Conservation (phyloP, 805 yeast genomes). For the Ogataea methanolica region DNA sequence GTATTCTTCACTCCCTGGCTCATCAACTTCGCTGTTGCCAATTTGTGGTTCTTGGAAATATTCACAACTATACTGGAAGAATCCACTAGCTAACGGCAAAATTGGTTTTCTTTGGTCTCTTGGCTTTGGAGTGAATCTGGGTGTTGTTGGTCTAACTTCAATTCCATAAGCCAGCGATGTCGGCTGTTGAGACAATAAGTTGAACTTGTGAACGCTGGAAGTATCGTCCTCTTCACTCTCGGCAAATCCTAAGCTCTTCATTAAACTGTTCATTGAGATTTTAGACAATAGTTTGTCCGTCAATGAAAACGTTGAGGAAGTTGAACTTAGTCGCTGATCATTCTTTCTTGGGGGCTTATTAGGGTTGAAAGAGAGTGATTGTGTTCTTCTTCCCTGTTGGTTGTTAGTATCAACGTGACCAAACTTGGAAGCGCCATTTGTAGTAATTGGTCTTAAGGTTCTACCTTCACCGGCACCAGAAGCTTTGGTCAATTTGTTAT, state of each 20-base stretch:
- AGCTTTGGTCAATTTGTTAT: neutral
- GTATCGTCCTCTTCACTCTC: constrained; percentile 19
- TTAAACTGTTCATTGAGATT: constrained; percentile 13
- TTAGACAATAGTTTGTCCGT: constrained; percentile 19
- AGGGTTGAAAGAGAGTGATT: constrained; percentile 19
- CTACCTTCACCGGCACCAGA: neutral
- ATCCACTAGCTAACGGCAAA: constrained; percentile 55
- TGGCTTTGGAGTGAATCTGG: constrained; percentile 41
- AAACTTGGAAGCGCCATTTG: constrained; percentile 4
- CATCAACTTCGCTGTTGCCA: constrained; percentile 78
- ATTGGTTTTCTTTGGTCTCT: constrained; percentile 33
- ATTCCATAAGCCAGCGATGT: constrained; percentile 32
- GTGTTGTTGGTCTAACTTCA: constrained; percentile 53
- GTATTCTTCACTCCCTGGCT: constrained; percentile 86
- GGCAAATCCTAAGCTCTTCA: constrained; percentile 20
- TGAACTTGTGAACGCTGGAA: constrained; percentile 20
- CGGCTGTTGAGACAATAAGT: constrained; percentile 23
- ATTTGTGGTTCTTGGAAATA: constrained; percentile 96
- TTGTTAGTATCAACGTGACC: neutral
- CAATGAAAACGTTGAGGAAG: constrained; percentile 20
- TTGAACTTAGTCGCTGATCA: constrained; percentile 16
- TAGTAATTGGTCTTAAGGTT: constrained; percentile 5
- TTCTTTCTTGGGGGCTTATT: constrained; percentile 1
- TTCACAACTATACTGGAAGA: constrained; percentile 76
- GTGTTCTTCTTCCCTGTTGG: constrained; percentile 16